phyloP scores from a whole-genome alignment of 2,329 filamentous ascomycete species.

The Sarocladium strictum region DNA sequence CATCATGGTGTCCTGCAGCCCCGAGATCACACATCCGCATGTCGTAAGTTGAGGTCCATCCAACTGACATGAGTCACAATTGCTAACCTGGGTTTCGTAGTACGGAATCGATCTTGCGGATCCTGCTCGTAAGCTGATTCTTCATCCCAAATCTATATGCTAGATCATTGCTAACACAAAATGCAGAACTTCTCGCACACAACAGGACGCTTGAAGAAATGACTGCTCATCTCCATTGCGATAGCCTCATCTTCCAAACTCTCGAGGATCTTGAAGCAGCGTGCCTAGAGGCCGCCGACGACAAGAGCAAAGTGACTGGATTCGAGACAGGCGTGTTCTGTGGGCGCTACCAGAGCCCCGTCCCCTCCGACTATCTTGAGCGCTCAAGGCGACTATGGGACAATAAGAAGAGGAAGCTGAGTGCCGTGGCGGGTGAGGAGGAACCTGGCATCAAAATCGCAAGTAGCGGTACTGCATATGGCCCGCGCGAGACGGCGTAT shows the following conservation, averaged over 20 bases:
- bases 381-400: too few species aligned
- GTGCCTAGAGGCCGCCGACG: slow-evolving; percentile 65
- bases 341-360: too few species aligned
- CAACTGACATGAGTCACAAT: slow-evolving; percentile 22
- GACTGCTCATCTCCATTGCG: slow-evolving; percentile 33
- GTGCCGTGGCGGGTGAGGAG: too few species aligned
- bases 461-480: too few species aligned
- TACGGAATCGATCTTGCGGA: slow-evolving; percentile 41
- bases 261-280: slow-evolving; percentile 75
- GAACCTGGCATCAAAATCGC: too few species aligned
- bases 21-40: slow-evolving; percentile 78
- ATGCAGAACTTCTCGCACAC: slow-evolving; percentile 36
- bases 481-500: too few species aligned
- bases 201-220: slow-evolving; percentile 34
- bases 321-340: too few species aligned
- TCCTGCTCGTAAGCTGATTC: slow-evolving; percentile 21
- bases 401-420: too few species aligned
- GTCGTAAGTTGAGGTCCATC: slow-evolving; percentile 55
- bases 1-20: slow-evolving; percentile 76
- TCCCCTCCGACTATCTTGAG: too few species aligned
- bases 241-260: slow-evolving; percentile 50
- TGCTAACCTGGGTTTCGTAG: neutral
- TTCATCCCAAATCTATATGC: neutral
- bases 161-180: neutral
- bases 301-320: slow-evolving; percentile 43